phyloP scores from a whole-genome alignment of 768 basidiomycete genomes.

The Serendipita sp. region DNA sequence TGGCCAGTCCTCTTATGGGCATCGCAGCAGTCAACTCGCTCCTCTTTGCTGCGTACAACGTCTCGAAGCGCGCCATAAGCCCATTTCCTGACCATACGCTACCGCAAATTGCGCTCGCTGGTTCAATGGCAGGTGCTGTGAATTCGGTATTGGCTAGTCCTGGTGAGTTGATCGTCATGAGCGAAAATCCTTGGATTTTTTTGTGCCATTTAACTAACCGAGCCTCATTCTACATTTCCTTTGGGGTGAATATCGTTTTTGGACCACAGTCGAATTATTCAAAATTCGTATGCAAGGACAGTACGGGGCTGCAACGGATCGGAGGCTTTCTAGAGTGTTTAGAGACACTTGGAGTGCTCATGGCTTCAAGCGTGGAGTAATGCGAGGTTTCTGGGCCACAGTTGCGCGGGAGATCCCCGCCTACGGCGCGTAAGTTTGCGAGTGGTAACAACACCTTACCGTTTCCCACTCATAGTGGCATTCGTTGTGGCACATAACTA shows the following conservation, averaged over 20 bases:
- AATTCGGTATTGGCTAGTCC: conserved; percentile 89
- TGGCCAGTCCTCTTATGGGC: conserved; percentile 80
- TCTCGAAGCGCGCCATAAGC: conserved; percentile 65
- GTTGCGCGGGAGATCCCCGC: conserved; percentile 89
- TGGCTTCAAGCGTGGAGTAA: conserved; percentile 76
- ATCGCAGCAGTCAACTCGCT: conserved; percentile 94
- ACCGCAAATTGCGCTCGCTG: conserved; percentile 66
- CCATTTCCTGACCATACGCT: conserved; percentile 77
- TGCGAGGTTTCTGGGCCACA: conserved; percentile 98
- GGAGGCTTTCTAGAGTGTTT: conserved; percentile 53
- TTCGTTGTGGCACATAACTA: too few relatives aligned
- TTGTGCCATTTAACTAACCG: not conserved
- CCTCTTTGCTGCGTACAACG: conserved; percentile 78
- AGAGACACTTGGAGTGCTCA: conserved; percentile 75
- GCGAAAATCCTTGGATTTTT: not conserved
- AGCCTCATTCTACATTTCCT: not conserved
- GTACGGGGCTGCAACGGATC: conserved; percentile 68
- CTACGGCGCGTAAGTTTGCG: conserved; percentile 59
- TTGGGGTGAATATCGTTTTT: not conserved
- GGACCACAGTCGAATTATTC: conserved; percentile 75
- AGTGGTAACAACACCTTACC: not conserved
- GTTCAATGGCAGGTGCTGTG: conserved; percentile 81
- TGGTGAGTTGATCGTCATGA: conserved; percentile 26
- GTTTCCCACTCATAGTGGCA: not conserved
- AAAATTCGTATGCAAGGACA: conserved; percentile 97